Percentiles rank a stretch among this genome's conserved stretches.
Evolutionary conservation across 176 grass and related monocot genomes (phyloP).

Genomic region (Zea luxurians): DNA sequence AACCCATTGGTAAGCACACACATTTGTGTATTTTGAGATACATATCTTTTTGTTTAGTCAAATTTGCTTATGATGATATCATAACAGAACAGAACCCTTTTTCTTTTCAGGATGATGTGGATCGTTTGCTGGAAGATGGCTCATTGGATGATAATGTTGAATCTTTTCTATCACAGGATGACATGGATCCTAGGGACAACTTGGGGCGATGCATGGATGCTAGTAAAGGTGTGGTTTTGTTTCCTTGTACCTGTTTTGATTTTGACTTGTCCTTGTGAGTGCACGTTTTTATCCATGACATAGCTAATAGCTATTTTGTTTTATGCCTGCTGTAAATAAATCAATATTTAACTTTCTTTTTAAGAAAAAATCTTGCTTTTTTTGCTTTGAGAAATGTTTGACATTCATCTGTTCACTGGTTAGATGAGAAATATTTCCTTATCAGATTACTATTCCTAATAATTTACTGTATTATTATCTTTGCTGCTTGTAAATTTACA

Average conservation of each 20-base stretch:
- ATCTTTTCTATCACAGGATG: conserved; percentile 99
- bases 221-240: conserved; percentile 65
- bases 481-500: conserved; percentile 1
- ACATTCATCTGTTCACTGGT: background rate
- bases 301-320: background rate
- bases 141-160: conserved; percentile 98
- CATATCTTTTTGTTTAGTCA: background rate
- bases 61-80: conserved; percentile 1
- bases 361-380: background rate
- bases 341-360: conserved; percentile 19
- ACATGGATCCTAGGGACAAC: conserved; percentile 87
- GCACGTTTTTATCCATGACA: background rate
- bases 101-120: conserved; percentile 84
- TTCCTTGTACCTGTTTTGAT: conserved; percentile 22
- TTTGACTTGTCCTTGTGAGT: conserved; percentile 26
- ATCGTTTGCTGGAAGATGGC: conserved; percentile 90
- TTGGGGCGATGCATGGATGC: conserved; percentile 87
- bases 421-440: conserved; percentile 11
- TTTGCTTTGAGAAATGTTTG: background rate
- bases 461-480: background rate
- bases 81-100: conserved; percentile 25
- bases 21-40: background rate
- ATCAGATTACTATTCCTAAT: conserved; percentile 21
- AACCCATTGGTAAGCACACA: conserved; percentile 67
- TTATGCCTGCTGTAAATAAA: conserved; percentile 21